Evolutionary conservation across 2,329 filamentous ascomycete genomes (phyloP), one percentile per base, ranked within the genome.

Genomic region (Alternaria longipes): DNA sequence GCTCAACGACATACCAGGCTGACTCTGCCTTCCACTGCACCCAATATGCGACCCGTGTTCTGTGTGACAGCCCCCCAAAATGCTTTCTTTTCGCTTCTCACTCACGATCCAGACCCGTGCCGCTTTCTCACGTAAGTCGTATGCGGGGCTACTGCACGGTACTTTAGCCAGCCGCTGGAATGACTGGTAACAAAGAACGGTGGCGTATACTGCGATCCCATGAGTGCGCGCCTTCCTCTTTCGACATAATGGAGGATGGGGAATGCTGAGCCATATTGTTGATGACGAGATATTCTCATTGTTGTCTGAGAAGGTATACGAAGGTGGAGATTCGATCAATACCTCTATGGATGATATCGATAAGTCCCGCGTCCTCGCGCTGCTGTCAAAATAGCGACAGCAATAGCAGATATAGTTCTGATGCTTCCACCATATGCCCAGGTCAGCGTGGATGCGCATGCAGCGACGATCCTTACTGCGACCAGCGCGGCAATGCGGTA

Each of bases 161-260:
- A 44, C 22, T 57, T 57, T 57, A 57, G 20, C 55, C 47, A 57
- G 55, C 55, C 55, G 47, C 55, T 57, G 22, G 18, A 12, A n/a
- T 57, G 45, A 30, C 49, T 36, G 41, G 28, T 28, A 56, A 51
- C 54, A 51, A 56, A 56, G 54, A 51, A 1, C 22, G 34, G 34
- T 52, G 36, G 50, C 50, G 50, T 20, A 24, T 20, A 16, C 40
- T 5, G 20, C 16, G 18, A 26, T 18, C 41, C 34, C 14, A 14
- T 18, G n/a, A 14, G 14, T 30, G 50, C 6, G 22, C 22, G 22
- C 50, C n/a, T 52, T 41, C 36, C 50, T 22, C n/a, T 41, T 41
- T 16, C 4, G 18, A n/a, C 16, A 3, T 20, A 16, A 14, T 11
- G 22, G 32, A n/a, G n/a, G n/a, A 45, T 16, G 30, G 32, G 12